Base-by-base conservation (phyloP, 73 alveolate species). In the Effrenium voratum region DNA sequence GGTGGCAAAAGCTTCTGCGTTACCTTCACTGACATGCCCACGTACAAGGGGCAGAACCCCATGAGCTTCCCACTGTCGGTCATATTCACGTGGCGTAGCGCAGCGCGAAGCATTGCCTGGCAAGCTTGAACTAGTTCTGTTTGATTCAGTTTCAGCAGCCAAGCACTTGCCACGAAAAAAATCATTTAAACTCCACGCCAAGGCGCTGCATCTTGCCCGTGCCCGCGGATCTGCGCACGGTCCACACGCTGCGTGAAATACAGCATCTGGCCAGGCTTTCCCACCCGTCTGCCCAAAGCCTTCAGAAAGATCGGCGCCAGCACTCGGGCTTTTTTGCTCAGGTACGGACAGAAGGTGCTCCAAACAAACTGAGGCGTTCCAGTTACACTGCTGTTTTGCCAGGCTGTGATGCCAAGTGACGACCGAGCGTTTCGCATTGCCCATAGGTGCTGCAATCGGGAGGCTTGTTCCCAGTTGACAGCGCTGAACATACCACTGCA, bases 321-420 rank as follows among this genome's bases (percentile, higher is more conserved):
- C 34, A 12, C 59, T 59, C 55, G 41, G 41, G 87, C 87, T 43
- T 55, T 4, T 43, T 59, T 55, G 41, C 36, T 76, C 87, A 76
- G 43, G 41, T 76, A 76, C 43, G 87, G 87, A 59, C 87, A 76
- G 59, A 76, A 76, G 36, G 87, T 76, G 13, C 43, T 26, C 87
- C 87, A 76, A 43, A 76, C 24, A 30, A 41, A 76, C 46, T 76
- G 87, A 15, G 87, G 87, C 55, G 6, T 55, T 26, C 87, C 87
- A 19, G 87, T 43, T n/a, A n/a, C n/a, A 16, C 26, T 0, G 19
- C 60, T 22, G 16, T 76, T 76, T 44, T 76, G 87, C 24, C 60
- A 8, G 12, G 87, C 87, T 22, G 2, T 41, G 59, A 59, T 55
- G 40, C 87, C 87, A n/a, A 76, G 87, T 55, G 60, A 41, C 24